These are phyloP conservation scores for Trichomonascus vanleenenianus DNA, from an alignment of 805 yeast genomes.

Conservation along the genomic window DNA sequence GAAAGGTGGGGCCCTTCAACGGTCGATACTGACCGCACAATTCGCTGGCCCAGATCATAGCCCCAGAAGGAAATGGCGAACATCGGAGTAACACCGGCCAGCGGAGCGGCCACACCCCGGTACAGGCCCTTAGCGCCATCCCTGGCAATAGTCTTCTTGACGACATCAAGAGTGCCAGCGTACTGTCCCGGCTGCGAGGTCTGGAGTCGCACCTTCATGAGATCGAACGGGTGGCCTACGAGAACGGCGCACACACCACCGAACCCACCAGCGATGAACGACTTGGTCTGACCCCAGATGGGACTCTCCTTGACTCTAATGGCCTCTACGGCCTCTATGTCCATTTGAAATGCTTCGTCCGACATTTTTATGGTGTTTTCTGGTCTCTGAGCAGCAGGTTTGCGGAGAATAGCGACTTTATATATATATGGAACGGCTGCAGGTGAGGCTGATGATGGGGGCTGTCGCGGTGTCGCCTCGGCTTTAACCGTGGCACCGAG, in stretches of 20 bases:
- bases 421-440: too few relatives aligned
- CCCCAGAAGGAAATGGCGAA: constrained; percentile 99
- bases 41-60: constrained; percentile 81
- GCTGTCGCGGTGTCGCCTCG: too few relatives aligned
- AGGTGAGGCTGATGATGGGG: too few relatives aligned
- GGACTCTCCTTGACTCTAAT: constrained; percentile 17
- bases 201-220: constrained; percentile 86
- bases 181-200: constrained; percentile 57
- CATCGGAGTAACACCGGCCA: constrained; percentile 97
- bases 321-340: constrained; percentile 17
- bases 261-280: constrained; percentile 88
- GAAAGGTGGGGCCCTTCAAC: constrained; percentile 37
- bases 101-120: constrained; percentile 90
- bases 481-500: too few relatives aligned
- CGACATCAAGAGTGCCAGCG: constrained; percentile 56
- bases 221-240: constrained; percentile 95
- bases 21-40: constrained; percentile 40
- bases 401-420: too few relatives aligned
- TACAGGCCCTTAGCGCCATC: constrained; percentile 80
- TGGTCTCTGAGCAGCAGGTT: too few relatives aligned
- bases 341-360: constrained; percentile 16
- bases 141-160: constrained; percentile 56
- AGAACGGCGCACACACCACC: constrained; percentile 95
- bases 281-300: constrained; percentile 68
- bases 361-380: constrained; percentile 13